phyloP scores from a whole-genome alignment of 2,329 filamentous ascomycete genomes.

The Sordariomycetes sp. region DNA sequence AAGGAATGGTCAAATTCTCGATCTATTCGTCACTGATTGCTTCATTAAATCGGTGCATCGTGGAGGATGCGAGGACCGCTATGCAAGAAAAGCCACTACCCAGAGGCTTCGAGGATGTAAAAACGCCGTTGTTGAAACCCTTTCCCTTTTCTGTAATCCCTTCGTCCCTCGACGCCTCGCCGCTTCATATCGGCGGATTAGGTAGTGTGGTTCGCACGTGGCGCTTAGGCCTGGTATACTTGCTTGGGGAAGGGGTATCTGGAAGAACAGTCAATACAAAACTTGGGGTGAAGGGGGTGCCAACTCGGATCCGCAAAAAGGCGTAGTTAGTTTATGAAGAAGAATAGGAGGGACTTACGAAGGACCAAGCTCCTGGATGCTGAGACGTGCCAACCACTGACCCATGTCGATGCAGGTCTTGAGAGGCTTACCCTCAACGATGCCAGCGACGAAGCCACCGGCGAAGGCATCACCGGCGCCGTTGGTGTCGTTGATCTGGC shows the following conservation, averaged over 20 bases:
- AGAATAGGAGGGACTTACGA: conserved; percentile 56
- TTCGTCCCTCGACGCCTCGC: conserved; percentile 30
- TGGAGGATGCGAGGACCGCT: conserved; percentile 31
- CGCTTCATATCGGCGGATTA: conserved; percentile 8
- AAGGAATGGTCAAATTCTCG: too few species aligned
- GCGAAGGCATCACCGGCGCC: conserved; percentile 96
- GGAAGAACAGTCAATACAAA: conserved; percentile 6
- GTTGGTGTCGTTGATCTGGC: conserved; percentile 89
- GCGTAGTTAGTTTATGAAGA: not conserved
- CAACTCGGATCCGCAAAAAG: not conserved
- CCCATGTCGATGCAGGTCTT: conserved; percentile 79
- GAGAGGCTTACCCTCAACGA: conserved; percentile 76
- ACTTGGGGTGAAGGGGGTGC: too few species aligned
- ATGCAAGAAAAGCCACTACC: conserved; percentile 19
- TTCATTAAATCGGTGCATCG: conserved; percentile 23
- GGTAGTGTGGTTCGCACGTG: not conserved
- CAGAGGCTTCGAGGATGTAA: conserved; percentile 6
- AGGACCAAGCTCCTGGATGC: conserved; percentile 91
- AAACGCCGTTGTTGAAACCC: conserved; percentile 47
- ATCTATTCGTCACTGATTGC: conserved; percentile 13
- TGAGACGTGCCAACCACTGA: conserved; percentile 90
- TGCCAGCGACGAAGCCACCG: conserved; percentile 82
- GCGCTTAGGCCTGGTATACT: conserved; percentile 44
- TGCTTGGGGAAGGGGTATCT: conserved; percentile 81
- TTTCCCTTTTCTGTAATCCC: conserved; percentile 4